Evolutionary conservation across 176 grass and related monocot genomes (phyloP), one percentile per base, ranked within the genome.

Genomic region (Ananas comosus): DNA sequence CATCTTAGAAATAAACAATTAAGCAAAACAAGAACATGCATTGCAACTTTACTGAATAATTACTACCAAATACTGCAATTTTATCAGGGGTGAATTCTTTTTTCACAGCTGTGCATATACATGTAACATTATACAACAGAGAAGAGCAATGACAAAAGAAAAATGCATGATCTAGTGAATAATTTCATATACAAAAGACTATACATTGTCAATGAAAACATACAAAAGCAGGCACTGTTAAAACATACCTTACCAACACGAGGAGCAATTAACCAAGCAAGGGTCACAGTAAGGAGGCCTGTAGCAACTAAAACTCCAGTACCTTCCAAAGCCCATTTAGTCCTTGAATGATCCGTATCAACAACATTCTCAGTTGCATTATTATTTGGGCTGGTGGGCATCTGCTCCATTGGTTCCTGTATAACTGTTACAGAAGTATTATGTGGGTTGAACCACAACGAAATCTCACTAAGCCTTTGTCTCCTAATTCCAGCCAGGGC

Each of bases 371-470:
- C 79, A 14, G 75, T 59, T 59, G 83, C 74, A 72, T 68, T 77
- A 66, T 83, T 83, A 53, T 48, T 85, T 42, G 88, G 79, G 58
- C 68, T 89, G 69, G 75, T 58, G 13, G 76, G 66, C 0, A 70
- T 70, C 49, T 88, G 70, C 49, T 96, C 82, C 2, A 63, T 42
- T 56, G 74, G 63, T 25, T 80, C 84, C 47, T 90, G 80, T 69
- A 86, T 68, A 70, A 87, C 53, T 67, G 77, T 54, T 13, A 81
- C 9, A 52, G 82, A 70, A 58, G 82, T 68, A 75, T 77, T 87
- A 18, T 82, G 83, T 65, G 86, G 83, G 73, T 83, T 97, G 74
- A 97, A 97, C 93, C 93, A 97, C 16, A 78, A 85, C 2, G 88
- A 87, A 64, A 97, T 92, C 53, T 97, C 93, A 19, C 74, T 81